Base-by-base conservation (phyloP, 2,329 filamentous ascomycete species). In the Alternaria brassicae region DNA sequence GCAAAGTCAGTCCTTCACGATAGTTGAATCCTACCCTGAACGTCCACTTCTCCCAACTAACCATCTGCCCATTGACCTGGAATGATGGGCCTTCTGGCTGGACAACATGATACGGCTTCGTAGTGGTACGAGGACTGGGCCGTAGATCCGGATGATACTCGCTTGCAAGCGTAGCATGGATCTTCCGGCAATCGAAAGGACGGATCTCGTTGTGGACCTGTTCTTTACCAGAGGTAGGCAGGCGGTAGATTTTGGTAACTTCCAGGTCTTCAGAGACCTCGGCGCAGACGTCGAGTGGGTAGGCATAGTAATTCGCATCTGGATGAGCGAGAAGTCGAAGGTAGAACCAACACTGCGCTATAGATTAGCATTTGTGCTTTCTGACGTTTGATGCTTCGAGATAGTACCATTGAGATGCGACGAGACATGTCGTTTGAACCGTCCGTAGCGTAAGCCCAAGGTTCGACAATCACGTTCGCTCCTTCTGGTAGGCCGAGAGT, bases 241-340 rank as follows among this genome's bases (percentile, higher is more conserved):
- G 78, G 34, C 79, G 79, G 61, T 83, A 81, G 50, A 86, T 79
- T 56, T 83, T 81, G 57, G 80, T 81, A 3, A 86, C 81, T 27
- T 81, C 65, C 3, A 86, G 74, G 2, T 81, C 71, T 60, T 83
- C 80, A 7, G 82, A 83, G 47, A 83, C 79, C 66, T 86, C 83
- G 7, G 83, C 81, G 44, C 79, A 81, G 21, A 87, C 77, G 53
- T 85, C 81, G 8, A 87, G 77, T 0, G 85, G 85, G 54, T 86
- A 86, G 4, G 85, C 84, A 64, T 87, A 87, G 70, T 84, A 82
- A 65, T 87, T 87, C 32, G 83, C 80, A 55, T 86, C 83, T 0
- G 72, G 69, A 30, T 83, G 76, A 0, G 78, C 71, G 0, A 75
- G 53, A 67, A 40, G 77, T 56, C 79, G 77, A 53, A 77, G 67